These are phyloP conservation scores for Botryotinia calthae DNA, from an alignment of 2,329 filamentous ascomycete genomes.

Conservation along the genomic window DNA sequence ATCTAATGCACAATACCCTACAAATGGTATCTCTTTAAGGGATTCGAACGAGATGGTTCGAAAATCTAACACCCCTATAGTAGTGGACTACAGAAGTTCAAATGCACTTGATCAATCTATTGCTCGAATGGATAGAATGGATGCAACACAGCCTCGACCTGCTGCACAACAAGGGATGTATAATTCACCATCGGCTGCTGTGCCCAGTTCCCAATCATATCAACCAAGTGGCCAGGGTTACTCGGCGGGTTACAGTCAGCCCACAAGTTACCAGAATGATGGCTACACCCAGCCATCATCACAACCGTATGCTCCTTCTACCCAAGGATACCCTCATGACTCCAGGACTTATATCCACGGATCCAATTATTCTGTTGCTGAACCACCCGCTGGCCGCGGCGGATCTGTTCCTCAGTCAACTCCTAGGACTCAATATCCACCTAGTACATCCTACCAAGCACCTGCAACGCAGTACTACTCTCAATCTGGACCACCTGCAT, in stretches of 20 bases:
- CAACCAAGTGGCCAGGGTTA: conserved; percentile 23
- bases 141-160: conserved; percentile 34
- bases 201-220: conserved; percentile 19
- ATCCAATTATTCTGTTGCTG: conserved; percentile 31
- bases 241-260: conserved; percentile 31
- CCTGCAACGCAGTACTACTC: conserved; percentile 30
- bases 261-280: conserved; percentile 30
- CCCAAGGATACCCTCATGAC: conserved; percentile 24
- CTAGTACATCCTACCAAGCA: conserved; percentile 24
- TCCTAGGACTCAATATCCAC: conserved; percentile 23
- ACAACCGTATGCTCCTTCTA: conserved; percentile 19
- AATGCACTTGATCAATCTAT: conserved; percentile 40
- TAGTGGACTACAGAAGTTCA: conserved; percentile 36
- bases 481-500: conserved; percentile 38
- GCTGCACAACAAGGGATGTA: conserved; percentile 28
- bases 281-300: conserved; percentile 26
- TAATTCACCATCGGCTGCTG: conserved; percentile 25
- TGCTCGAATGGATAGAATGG: conserved; percentile 40
- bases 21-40: conserved; percentile 39
- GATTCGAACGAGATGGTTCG: conserved; percentile 37
- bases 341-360: conserved; percentile 36
- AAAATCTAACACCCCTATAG: conserved; percentile 40
- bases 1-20: conserved; percentile 34
- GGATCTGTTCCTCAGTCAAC: conserved; percentile 22
- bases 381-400: conserved; percentile 24